phyloP scores from a whole-genome alignment of 257 asterid species.

The Thymus quinquecostatus region DNA sequence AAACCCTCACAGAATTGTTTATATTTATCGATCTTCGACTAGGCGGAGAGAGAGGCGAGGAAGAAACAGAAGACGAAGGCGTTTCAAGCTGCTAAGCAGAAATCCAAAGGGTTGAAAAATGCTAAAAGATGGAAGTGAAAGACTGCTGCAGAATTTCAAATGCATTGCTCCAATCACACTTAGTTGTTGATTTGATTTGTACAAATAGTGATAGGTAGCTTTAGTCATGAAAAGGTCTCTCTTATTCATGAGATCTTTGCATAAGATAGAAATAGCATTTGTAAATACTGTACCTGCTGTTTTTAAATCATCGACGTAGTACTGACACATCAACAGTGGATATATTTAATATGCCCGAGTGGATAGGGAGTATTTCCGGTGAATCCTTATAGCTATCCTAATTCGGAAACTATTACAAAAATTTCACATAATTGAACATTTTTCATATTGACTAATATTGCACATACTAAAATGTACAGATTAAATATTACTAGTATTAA shows the following conservation, averaged over 20 bases:
- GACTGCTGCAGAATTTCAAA: not conserved
- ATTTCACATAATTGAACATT: too few relatives aligned
- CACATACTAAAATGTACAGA: too few relatives aligned
- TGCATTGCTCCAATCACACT: not conserved
- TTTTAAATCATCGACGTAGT: too few relatives aligned
- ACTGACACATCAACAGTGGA: too few relatives aligned
- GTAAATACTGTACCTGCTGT: not conserved
- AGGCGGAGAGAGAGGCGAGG: constrained; percentile 94
- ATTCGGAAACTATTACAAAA: too few relatives aligned
- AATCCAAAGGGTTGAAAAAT: constrained; percentile 25
- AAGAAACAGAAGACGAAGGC: constrained; percentile 95
- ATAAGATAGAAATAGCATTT: not conserved
- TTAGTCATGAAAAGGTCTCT: not conserved
- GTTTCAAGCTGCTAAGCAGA: constrained; percentile 78
- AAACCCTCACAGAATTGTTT: not conserved
- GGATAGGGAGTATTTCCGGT: too few relatives aligned
- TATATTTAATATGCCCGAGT: too few relatives aligned
- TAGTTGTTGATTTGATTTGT: constrained; percentile 3
- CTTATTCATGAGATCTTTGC: not conserved
- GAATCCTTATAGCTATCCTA: too few relatives aligned
- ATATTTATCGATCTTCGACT: not conserved
- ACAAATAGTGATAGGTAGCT: not conserved
- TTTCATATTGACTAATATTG: too few relatives aligned
- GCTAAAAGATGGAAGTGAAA: constrained; percentile 30
- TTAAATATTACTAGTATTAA: too few relatives aligned